Base-by-base conservation (phyloP, 495 filamentous ascomycete species). In the Chlorociboria aeruginascens region DNA sequence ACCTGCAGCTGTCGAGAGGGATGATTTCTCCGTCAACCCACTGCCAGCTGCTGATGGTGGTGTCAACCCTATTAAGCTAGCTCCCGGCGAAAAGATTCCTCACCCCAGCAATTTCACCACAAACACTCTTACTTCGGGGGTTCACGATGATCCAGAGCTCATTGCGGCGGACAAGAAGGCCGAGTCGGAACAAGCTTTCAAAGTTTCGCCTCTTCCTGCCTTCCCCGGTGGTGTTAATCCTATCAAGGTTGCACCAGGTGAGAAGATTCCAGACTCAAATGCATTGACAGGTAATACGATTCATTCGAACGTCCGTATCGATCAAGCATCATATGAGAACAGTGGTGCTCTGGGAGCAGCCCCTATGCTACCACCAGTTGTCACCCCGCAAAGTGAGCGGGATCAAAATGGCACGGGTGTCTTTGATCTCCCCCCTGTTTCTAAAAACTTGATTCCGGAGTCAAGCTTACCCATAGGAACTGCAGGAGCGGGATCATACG, bases 71-170 rank as follows among this genome's bases (percentile, higher is more conserved):
- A 76, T 95, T 60, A 69, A 76, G 54, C 71, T 94, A 32, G 71
- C 68, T 16, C 81, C 87, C n/a, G 86, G 88, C 47, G 85, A 93
- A 64, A 77, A 78, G 60, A 76, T 94, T 31, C 88, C 86, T 11
- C 71, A 77, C 14, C 66, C 71, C 32, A 76, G 67, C 63, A 69
- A 66, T 14, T 55, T 86, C 41, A 73, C 69, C 29, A 61, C 68
- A 20, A 72, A 77, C 56, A 73, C 73, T 31, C 61, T 76, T 52
- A 66, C 72, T 29, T 74, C 66, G 51, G 70, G 76, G 40, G 85
- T 85, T 45, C 85, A 78, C 48, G 76, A 86, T 9, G 88, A 95
- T 59, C 49, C 52, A 11, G 54, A 58, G 10, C 53, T 64, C 16
- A 48, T 56, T 39, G 49, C 49, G 32, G 45, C 46, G 2, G 52